These are phyloP conservation scores for Aechmea fasciata DNA, from an alignment of 176 grass and related monocot species.

Conservation along the genomic window DNA sequence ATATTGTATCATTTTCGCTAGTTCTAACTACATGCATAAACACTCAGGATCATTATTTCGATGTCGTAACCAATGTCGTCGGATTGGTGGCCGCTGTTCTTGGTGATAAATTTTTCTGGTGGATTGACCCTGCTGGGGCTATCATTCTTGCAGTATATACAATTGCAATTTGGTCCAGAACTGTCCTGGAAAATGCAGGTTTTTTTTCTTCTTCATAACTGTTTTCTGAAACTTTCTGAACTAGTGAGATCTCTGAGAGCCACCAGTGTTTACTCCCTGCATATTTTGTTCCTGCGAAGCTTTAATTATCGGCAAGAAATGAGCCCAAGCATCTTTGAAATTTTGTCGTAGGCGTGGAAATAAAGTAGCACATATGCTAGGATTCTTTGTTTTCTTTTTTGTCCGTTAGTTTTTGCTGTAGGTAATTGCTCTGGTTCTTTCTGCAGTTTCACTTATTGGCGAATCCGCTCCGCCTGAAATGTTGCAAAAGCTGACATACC, in stretches of 20 bases:
- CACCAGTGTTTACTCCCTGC: neutral
- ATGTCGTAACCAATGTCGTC: slow-evolving; percentile 81
- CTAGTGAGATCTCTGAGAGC: neutral
- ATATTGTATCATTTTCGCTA: neutral
- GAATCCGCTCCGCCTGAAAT: slow-evolving; percentile 56
- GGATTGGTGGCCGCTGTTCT: slow-evolving; percentile 82
- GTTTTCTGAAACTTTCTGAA: neutral
- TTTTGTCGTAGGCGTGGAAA: too few relatives aligned
- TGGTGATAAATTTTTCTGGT: slow-evolving; percentile 60
- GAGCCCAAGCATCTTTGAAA: too few relatives aligned
- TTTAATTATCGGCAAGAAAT: too few relatives aligned
- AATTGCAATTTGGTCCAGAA: slow-evolving; percentile 73
- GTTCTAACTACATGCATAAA: neutral
- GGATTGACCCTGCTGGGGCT: slow-evolving; percentile 79
- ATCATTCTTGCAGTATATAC: slow-evolving; percentile 83
- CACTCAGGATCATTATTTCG: slow-evolving; percentile 82
- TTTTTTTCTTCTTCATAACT: neutral
- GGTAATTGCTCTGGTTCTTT: neutral
- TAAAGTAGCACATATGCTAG: neutral
- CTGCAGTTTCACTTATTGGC: slow-evolving; percentile 62
- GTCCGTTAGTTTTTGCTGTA: neutral
- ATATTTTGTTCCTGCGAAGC: neutral
- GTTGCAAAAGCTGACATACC: slow-evolving; percentile 66
- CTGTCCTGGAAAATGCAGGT: slow-evolving; percentile 78
- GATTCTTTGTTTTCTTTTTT: neutral